Conservation (phyloP, 106 monocot genomes). For the Phalaenopsis equestris region DNA sequence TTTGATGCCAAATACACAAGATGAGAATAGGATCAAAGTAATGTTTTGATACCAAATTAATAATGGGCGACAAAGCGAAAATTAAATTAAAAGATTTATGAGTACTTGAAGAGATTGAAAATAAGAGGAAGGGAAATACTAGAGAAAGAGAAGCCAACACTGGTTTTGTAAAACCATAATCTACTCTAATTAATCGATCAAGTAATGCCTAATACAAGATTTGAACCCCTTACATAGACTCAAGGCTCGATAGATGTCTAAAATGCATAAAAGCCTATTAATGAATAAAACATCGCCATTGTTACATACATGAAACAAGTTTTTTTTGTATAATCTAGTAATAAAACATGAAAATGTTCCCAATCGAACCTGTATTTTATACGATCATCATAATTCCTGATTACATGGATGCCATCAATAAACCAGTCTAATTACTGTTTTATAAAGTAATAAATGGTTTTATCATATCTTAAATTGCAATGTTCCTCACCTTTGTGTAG, state of each 20-base stretch:
- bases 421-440: too few relatives aligned
- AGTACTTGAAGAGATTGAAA: neutral
- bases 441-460: too few relatives aligned
- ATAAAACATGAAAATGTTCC: neutral
- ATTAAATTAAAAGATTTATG: neutral
- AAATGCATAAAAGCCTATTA: neutral
- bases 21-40: too few relatives aligned
- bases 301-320: neutral
- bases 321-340: neutral
- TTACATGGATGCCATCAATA: too few relatives aligned
- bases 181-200: neutral
- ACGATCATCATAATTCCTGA: too few relatives aligned
- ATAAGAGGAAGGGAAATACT: neutral
- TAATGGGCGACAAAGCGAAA: neutral
- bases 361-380: too few relatives aligned
- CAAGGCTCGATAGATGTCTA: neutral
- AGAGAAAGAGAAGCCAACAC: neutral
- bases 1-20: too few relatives aligned
- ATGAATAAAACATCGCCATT: neutral
- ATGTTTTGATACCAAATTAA: too few relatives aligned
- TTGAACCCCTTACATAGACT: neutral
- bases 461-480: too few relatives aligned
- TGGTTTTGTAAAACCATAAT: neutral
- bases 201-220: neutral
- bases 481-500: too few relatives aligned